Evolutionary conservation across 2,329 filamentous ascomycete genomes (phyloP).

Genomic region (Beauveria caledonica): DNA sequence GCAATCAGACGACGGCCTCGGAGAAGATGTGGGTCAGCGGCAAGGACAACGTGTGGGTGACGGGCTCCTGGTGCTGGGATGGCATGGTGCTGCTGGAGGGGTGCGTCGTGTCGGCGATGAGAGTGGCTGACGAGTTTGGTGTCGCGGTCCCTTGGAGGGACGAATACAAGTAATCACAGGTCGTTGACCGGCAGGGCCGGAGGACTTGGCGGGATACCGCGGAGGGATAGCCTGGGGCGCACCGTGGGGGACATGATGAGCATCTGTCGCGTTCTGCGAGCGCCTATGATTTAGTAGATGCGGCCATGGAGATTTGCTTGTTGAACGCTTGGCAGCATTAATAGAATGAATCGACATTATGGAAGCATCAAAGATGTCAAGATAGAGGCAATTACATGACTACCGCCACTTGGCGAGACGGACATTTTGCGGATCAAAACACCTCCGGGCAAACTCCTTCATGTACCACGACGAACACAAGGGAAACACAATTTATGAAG

Average conservation of each 20-base stretch:
- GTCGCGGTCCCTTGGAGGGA: conserved; percentile 33
- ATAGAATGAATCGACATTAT: no score
- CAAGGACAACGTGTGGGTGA: conserved; percentile 44
- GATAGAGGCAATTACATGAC: no score
- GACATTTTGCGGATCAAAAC: conserved; percentile 27
- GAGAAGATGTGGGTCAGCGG: conserved; percentile 41
- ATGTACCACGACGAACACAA: conserved; percentile 20
- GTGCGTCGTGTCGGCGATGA: conserved; percentile 50
- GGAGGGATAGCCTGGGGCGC: background rate
- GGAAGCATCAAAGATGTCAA: no score
- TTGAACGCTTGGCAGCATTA: no score
- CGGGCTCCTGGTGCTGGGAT: conserved; percentile 57
- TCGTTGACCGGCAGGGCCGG: background rate
- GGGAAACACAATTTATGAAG: background rate
- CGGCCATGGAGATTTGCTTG: no score
- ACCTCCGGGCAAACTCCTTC: conserved; percentile 27
- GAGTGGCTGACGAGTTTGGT: conserved; percentile 43
- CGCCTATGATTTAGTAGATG: no score
- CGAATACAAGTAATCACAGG: background rate
- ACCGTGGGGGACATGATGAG: background rate
- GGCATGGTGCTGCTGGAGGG: conserved; percentile 56
- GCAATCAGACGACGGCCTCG: background rate
- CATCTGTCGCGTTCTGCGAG: background rate
- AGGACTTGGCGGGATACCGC: background rate
- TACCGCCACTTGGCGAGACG: conserved; percentile 13